Evolutionary conservation across 1,284 basidiomycete genomes (phyloP).

Genomic region (Thecaphora thlaspeos): DNA sequence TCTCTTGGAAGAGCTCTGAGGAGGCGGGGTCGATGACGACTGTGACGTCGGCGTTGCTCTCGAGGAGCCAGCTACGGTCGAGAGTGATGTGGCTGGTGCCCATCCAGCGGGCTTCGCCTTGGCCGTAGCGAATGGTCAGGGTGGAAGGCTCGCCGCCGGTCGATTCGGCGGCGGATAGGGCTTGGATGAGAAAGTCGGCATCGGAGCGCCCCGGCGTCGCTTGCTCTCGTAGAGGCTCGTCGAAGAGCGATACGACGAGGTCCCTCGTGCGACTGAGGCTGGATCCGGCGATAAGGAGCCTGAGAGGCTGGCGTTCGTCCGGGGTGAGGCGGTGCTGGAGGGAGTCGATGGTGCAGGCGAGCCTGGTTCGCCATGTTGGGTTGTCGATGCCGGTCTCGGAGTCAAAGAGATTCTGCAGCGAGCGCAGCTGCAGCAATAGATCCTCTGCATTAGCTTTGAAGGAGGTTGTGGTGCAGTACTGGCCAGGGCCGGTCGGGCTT

Average conservation of each 20-base stretch:
- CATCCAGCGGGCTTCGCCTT: constrained; percentile 8
- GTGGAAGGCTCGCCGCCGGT: constrained; percentile 1
- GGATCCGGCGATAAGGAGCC: constrained; percentile 18
- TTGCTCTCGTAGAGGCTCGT: constrained; percentile 37
- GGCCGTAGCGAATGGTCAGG: constrained; percentile 17
- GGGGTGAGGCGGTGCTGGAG: too few relatives aligned
- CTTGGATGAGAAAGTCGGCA: constrained; percentile 4
- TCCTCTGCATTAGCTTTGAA: too few relatives aligned
- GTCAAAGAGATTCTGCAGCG: too few relatives aligned
- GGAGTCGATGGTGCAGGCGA: too few relatives aligned
- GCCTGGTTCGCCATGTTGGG: too few relatives aligned
- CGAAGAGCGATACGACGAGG: constrained; percentile 21
- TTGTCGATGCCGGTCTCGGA: too few relatives aligned
- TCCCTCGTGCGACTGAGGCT: constrained; percentile 21
- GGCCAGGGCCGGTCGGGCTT: too few relatives aligned
- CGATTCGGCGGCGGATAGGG: not conserved
- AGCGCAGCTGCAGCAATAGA: too few relatives aligned
- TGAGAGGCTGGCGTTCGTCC: constrained; percentile 1
- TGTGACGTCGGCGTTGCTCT: constrained; percentile 17
- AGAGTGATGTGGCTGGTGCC: constrained; percentile 3
- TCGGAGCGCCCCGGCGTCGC: constrained; percentile 4
- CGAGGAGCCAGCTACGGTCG: constrained; percentile 36
- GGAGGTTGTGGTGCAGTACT: too few relatives aligned
- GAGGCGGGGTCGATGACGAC: constrained; percentile 20
- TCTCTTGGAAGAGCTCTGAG: constrained; percentile 12